These are phyloP conservation scores for Cystobasidium slooffiae DNA, from an alignment of 1,284 basidiomycete species.

Conservation along the genomic window DNA sequence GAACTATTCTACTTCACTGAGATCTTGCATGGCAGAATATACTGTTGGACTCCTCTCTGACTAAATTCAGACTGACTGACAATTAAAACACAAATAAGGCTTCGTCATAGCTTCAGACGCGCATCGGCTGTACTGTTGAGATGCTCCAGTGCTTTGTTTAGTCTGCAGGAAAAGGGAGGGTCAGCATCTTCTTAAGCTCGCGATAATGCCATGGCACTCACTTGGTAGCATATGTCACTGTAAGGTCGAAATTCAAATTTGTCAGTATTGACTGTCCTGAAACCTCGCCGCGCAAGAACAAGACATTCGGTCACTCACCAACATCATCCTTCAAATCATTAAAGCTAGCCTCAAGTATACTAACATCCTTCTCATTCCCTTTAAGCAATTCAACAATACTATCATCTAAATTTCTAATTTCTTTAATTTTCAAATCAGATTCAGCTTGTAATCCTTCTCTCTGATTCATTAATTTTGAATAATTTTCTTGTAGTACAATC, in stretches of 20 bases:
- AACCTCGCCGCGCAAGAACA: too few species aligned
- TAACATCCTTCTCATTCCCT: constrained; percentile 31
- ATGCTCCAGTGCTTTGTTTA: constrained; percentile 44
- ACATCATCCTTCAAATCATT: constrained; percentile 42
- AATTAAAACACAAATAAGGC: background rate
- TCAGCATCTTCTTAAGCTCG: background rate
- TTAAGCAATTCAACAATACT: constrained; percentile 39
- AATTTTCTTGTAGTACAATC: constrained; percentile 38
- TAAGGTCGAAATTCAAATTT: background rate
- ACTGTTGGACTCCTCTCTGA: too few species aligned
- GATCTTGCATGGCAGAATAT: background rate
- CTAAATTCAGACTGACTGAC: background rate
- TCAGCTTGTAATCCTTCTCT: constrained; percentile 38
- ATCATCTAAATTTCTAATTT: constrained; percentile 34
- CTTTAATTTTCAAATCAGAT: constrained; percentile 40
- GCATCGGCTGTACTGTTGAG: constrained; percentile 26
- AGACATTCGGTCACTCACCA: constrained; percentile 18
- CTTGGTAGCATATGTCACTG: constrained; percentile 44
- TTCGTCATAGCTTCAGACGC: constrained; percentile 18
- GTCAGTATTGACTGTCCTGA: background rate
- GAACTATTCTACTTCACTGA: background rate
- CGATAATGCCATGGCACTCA: constrained; percentile 1
- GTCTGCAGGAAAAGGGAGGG: constrained; percentile 9
- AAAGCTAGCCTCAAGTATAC: constrained; percentile 31
- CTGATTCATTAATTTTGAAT: constrained; percentile 41